Conservation (phyloP, 2,329 filamentous ascomycete species). For the Cladosporium sp. region DNA sequence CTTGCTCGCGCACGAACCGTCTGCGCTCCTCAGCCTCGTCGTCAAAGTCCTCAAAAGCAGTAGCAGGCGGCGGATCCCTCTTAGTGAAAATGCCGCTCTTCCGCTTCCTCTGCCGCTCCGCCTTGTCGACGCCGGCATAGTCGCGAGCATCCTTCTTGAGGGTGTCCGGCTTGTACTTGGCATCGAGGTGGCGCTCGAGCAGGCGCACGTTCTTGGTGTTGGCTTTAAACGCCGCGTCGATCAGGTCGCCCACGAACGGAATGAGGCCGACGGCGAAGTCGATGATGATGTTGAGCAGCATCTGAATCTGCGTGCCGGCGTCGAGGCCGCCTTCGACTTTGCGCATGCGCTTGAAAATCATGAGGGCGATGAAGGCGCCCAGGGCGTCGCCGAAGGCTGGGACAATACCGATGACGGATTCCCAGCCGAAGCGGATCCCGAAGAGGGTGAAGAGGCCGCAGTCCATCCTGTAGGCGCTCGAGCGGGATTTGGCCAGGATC, state of each 20-base stretch:
- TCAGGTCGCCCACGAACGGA: conserved; percentile 73
- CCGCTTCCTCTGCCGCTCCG: conserved; percentile 37
- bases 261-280: conserved; percentile 75
- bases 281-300: conserved; percentile 76
- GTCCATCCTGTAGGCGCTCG: conserved; percentile 81
- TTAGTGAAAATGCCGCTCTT: conserved; percentile 35
- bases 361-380: conserved; percentile 71
- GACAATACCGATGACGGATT: conserved; percentile 78
- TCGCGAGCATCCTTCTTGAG: conserved; percentile 30
- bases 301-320: conserved; percentile 59
- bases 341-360: conserved; percentile 71
- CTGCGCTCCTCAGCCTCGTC: conserved; percentile 37
- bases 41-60: conserved; percentile 48
- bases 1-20: conserved; percentile 18
- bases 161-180: conserved; percentile 59
- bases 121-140: conserved; percentile 29
- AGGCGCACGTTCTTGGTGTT: conserved; percentile 75
- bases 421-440: conserved; percentile 85
- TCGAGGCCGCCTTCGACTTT: conserved; percentile 77
- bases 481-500: conserved; percentile 82
- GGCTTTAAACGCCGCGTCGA: conserved; percentile 70
- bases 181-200: conserved; percentile 66
- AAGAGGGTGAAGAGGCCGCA: conserved; percentile 78
- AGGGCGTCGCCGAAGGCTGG: conserved; percentile 76
- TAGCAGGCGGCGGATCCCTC: conserved; percentile 45